Conservation (phyloP, 2,329 filamentous ascomycete species). For the Diaporthe vexans region DNA sequence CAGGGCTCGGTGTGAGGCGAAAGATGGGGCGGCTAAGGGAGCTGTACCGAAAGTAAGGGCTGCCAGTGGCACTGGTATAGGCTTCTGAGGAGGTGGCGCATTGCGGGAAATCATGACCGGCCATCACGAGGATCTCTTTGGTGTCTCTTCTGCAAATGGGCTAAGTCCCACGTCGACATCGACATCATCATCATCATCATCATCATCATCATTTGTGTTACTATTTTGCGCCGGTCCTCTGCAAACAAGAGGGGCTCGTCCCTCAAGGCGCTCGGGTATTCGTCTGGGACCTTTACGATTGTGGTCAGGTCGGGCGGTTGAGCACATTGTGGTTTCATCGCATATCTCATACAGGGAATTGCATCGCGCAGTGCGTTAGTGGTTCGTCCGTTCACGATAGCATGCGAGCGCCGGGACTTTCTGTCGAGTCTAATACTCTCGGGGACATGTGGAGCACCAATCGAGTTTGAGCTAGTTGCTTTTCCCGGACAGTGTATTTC, state of each 20-base stretch:
- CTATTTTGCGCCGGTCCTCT: background rate
- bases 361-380: constrained; percentile 30
- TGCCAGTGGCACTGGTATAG: background rate
- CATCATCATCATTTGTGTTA: background rate
- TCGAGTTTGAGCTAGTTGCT: background rate
- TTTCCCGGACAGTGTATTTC: background rate
- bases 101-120: background rate
- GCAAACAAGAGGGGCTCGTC: background rate
- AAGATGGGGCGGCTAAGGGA: constrained; percentile 40
- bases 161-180: background rate
- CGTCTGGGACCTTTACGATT: background rate
- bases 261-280: background rate
- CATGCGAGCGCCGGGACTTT: background rate
- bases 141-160: background rate
- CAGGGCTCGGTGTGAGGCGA: constrained; percentile 39
- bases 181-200: background rate
- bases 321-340: constrained; percentile 18
- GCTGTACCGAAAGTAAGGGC: constrained; percentile 33
- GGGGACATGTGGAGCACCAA: background rate
- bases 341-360: constrained; percentile 8
- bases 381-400: constrained; percentile 8
- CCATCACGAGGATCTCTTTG: background rate
- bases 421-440: background rate
- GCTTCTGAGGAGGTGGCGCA: background rate
- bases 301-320: background rate